Evolutionary conservation across 176 grass and related monocot species (phyloP), one percentile per base, ranked within the genome.

Genomic region (Paspalum vaginatum): DNA sequence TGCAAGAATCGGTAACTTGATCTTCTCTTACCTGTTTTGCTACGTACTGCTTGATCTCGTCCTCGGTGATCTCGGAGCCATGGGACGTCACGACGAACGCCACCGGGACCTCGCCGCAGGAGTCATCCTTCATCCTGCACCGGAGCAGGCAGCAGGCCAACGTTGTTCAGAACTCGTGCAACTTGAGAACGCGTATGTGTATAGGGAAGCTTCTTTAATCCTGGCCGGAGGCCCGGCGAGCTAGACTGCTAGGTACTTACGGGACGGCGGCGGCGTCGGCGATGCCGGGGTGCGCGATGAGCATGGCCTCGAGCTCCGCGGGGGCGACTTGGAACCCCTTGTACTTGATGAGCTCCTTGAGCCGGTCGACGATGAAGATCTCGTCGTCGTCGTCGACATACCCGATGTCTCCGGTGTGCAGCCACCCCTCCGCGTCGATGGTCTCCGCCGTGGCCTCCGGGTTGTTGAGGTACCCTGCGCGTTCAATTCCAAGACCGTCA

Each of bases 331-430:
- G 95, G 87, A 92, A 97, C 5, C 91, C 87, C 79, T 94, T 97
- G 85, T 90, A 92, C 75, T 97, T 97, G 85, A 97, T 97, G 75
- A 97, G 87, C 80, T 97, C 95, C 85, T 97, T 97, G 44, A 97
- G 91, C 71, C 91, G 64, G 65, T 97, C 94, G 2, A 94, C 91
- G 21, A 97, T 94, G 89, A 97, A 97, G 82, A 97, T 92, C 46
- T 97, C 94, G 24, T 97, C 89, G 51, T 92, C 89, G 22, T 88
- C 87, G 22, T 97, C 95, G 12, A 97, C 87, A 41, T 79, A 88
- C n/a, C 94, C 94, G 22, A 97, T 69, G 64, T 97, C 94, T n/a
- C 94, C 94, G 11, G 91, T 97, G 89, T 94, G 94, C 38, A 97
- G 73, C 94, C 94, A 97, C 53, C 94, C 91, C 5, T 90, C 87